Conservation (phyloP, 768 basidiomycete species). For the Chalciporus piperatus region DNA sequence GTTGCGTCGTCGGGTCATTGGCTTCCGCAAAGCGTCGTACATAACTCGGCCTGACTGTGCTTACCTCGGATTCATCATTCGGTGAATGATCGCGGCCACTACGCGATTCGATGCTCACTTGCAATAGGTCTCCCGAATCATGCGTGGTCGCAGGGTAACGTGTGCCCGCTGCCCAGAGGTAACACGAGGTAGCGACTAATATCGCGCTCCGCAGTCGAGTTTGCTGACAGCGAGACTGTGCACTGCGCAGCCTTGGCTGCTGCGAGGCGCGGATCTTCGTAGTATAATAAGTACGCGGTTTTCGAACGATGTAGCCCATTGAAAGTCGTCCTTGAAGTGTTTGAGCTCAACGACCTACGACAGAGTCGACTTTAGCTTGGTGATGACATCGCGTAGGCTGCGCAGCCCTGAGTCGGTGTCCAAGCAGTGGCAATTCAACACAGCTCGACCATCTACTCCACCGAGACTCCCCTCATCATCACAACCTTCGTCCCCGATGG, state of each 20-base stretch:
- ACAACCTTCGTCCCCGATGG: constrained; percentile 47
- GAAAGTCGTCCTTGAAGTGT: background rate
- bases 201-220: background rate
- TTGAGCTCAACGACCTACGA: background rate
- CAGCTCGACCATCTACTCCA: constrained; percentile 11
- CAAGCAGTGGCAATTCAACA: constrained; percentile 12
- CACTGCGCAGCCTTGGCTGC: background rate
- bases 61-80: too few species aligned
- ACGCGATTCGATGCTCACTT: background rate
- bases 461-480: constrained; percentile 7
- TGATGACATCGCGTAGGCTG: too few species aligned
- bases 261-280: background rate
- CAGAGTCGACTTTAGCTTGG: too few species aligned
- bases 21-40: too few species aligned
- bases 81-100: too few species aligned
- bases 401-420: background rate
- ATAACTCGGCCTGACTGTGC: too few species aligned
- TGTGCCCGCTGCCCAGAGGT: background rate
- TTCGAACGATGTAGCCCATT: background rate
- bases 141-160: background rate
- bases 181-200: background rate
- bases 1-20: too few species aligned
- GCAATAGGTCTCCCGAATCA: background rate
- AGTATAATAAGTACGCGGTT: background rate
- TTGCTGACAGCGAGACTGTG: background rate